Base-by-base conservation (phyloP, 2,329 filamentous ascomycete genomes). In the Xylaria sp. region DNA sequence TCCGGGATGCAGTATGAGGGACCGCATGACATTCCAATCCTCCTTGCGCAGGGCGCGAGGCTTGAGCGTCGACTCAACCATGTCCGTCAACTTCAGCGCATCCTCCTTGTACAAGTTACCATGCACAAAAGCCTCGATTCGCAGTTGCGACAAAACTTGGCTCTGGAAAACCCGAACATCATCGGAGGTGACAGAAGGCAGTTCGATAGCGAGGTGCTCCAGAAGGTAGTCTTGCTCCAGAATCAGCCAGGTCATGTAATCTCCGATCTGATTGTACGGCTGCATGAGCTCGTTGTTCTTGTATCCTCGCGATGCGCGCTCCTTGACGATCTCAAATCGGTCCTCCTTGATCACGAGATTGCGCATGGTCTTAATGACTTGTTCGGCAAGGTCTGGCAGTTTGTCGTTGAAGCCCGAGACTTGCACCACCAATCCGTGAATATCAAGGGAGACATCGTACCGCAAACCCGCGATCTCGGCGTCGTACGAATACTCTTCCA, bases 391-490 rank as follows among this genome's bases (percentile, higher is more conserved):
- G 0, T 97, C 91, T 0, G 89, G 80, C 69, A 99, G 85, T 78
- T 99, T 99, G 75, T 99, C 94, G 67, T 97, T 99, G 77, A 97
- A 99, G 0, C 94, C 94, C 34, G 86, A 87, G 2, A 97, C 83
- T 11, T 89, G 86, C 47, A 97, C 78, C 59, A 90, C 87, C 35
- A 97, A 72, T 0, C 92, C 92, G 37, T 86, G 83, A 3, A 83
- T 81, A 69, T 90, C 88, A 30, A 88, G 82, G 3, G 80, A 80
- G n/a, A 97, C 83, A 46, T 83, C 85, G 71, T 97, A 97, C 62
- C 90, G 84, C 50, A 99, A 75, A 0, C 94, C 94, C 6, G 94
- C 91, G 60, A 99, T 83, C 70, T 97, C 92, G 0, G 94, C 94
- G 73, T 97, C 93, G 69, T 99, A 99, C 0, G 92, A 90, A 73